phyloP scores from a whole-genome alignment of 768 basidiomycete genomes.

The Suillus variegatus region DNA sequence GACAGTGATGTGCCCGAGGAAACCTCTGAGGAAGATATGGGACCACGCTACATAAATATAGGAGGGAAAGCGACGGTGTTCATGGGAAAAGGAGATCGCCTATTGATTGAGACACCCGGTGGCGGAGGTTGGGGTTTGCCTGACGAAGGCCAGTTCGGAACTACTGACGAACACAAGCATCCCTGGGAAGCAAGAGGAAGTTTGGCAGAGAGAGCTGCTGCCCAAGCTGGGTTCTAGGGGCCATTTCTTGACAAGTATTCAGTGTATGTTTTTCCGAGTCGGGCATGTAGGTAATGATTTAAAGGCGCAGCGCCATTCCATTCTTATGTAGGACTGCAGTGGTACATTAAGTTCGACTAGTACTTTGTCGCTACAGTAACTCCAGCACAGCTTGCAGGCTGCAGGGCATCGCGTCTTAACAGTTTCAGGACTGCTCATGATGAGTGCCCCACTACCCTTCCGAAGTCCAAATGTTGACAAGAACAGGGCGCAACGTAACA shows the following conservation, averaged over 20 bases:
- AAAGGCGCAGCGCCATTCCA: not conserved
- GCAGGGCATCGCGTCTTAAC: too few relatives aligned
- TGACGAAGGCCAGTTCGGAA: conserved; percentile 16
- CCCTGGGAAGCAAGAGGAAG: conserved; percentile 76
- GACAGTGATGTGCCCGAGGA: conserved; percentile 64
- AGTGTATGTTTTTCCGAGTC: not conserved
- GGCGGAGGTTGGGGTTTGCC: conserved; percentile 81
- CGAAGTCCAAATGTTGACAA: too few relatives aligned
- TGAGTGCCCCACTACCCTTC: too few relatives aligned
- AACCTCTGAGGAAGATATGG: conserved; percentile 26
- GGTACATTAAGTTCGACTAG: not conserved
- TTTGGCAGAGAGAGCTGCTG: conserved; percentile 60
- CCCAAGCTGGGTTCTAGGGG: conserved; percentile 59
- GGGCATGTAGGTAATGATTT: not conserved
- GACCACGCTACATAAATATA: conserved; percentile 72
- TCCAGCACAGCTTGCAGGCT: too few relatives aligned
- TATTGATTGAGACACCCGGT: conserved; percentile 87
- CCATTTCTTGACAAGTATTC: not conserved
- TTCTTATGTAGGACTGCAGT: not conserved
- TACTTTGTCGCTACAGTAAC: not conserved
- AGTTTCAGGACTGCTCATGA: too few relatives aligned
- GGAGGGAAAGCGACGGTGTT: conserved; percentile 86
- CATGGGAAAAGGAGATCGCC: conserved; percentile 85
- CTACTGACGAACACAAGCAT: conserved; percentile 30
- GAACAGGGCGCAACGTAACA: too few relatives aligned